A percentile compares a stretch with the other conserved stretches of the same genome.
These are phyloP conservation scores for Prototheca cutis DNA, from an alignment of 163 green algal species.

Conservation along the genomic window DNA sequence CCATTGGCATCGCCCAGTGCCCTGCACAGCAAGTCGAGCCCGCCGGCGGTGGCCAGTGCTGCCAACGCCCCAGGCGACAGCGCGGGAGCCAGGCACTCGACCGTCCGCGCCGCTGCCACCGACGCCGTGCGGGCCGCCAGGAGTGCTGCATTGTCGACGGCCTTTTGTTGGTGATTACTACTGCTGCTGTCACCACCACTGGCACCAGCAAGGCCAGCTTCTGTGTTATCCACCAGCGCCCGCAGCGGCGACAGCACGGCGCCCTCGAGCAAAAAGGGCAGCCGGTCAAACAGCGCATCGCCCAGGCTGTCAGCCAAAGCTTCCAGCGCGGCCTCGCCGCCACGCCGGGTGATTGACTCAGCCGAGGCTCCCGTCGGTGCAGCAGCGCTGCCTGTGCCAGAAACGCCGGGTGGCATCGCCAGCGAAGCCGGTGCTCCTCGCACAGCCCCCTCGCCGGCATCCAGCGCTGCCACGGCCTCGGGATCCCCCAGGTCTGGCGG, in stretches of 20 bases:
- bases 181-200: too few relatives aligned
- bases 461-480: not conserved
- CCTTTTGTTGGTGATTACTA: too few relatives aligned
- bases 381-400: not conserved
- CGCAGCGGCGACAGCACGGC: constrained; percentile 24
- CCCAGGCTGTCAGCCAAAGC: constrained; percentile 43
- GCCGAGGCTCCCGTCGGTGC: constrained; percentile 5
- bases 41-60: too few relatives aligned
- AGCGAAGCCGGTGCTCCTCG: not conserved
- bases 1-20: constrained; percentile 33
- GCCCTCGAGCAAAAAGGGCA: constrained; percentile 58
- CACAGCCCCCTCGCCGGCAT: not conserved
- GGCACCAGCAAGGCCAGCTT: too few relatives aligned
- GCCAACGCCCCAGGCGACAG: constrained; percentile 25
- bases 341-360: constrained; percentile 21
- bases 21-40: constrained; percentile 18
- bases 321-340: constrained; percentile 58
- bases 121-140: not conserved
- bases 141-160: constrained; percentile 1
- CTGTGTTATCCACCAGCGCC: constrained; percentile 15
- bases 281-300: constrained; percentile 29
- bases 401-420: not conserved
- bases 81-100: constrained; percentile 46
- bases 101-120: constrained; percentile 28
- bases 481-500: constrained; percentile 9